phyloP scores from a whole-genome alignment of 1,284 basidiomycete species.

The Cryptococcus maquisensis region DNA sequence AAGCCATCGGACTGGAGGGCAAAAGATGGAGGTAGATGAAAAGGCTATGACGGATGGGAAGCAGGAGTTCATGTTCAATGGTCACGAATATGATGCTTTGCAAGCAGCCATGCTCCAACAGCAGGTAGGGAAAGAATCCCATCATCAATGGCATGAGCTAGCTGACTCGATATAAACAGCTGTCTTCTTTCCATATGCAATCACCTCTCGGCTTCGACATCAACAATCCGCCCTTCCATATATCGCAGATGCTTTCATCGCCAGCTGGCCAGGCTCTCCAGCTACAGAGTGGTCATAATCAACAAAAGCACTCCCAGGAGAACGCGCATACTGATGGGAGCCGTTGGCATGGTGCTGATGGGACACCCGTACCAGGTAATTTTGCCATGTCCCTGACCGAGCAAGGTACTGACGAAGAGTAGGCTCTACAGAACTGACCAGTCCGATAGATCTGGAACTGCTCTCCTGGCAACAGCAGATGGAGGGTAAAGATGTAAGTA shows the following conservation, averaged over 20 bases:
- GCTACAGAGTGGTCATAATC: not conserved
- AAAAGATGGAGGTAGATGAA: conserved; percentile 14
- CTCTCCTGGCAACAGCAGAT: conserved; percentile 27
- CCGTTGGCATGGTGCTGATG: conserved; percentile 13
- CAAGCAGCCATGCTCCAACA: conserved; percentile 19
- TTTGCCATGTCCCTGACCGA: not conserved
- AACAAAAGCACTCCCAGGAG: not conserved
- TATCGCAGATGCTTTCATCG: conserved; percentile 39
- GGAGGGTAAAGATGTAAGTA: conserved; percentile 36
- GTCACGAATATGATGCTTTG: conserved; percentile 10
- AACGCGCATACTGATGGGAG: not conserved
- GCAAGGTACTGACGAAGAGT: not conserved
- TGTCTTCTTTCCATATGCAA: conserved; percentile 49
- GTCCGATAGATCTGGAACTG: conserved; percentile 44
- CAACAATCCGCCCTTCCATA: conserved; percentile 31
- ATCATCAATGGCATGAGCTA: not conserved
- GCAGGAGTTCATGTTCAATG: not conserved
- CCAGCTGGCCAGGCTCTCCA: conserved; percentile 12
- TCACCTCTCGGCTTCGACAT: conserved; percentile 41
- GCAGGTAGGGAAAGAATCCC: conserved; percentile 4
- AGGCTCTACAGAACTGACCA: conserved; percentile 45
- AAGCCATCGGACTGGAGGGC: not conserved
- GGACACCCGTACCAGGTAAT: conserved; percentile 40
- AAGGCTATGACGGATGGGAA: not conserved
- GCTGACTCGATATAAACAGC: conserved; percentile 20